Conservation (phyloP, 192 early-diverging fungal genomes). For the Coemansia sp. region DNA sequence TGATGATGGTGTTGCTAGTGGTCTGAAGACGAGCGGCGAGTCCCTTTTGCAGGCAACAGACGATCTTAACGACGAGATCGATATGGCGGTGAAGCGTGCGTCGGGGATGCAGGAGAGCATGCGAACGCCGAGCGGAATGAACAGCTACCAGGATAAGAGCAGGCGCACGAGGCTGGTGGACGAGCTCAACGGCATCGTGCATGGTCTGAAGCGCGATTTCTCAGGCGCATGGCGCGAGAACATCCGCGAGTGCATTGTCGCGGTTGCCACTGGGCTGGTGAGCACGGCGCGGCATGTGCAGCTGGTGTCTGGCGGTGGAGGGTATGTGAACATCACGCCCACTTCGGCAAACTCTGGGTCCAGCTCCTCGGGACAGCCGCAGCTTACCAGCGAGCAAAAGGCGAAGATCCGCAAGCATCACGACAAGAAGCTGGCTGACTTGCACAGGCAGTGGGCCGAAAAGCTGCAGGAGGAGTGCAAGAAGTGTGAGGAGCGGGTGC, state of each 20-base stretch:
- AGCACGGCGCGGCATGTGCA: not conserved
- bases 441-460: not conserved
- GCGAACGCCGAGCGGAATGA: not conserved
- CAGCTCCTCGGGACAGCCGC: slow-evolving; percentile 21
- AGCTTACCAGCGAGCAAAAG: slow-evolving; percentile 31
- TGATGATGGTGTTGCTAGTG: not conserved
- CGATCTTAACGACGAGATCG: slow-evolving; percentile 27
- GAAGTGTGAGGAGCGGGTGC: not conserved
- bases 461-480: slow-evolving; percentile 8
- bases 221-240: slow-evolving; percentile 29
- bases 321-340: not conserved
- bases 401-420: slow-evolving; percentile 24
- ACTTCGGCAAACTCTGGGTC: slow-evolving; percentile 10
- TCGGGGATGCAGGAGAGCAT: slow-evolving; percentile 7
- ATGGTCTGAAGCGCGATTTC: slow-evolving; percentile 20
- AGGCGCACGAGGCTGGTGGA: slow-evolving; percentile 19
- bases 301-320: slow-evolving; percentile 1
- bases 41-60: slow-evolving; percentile 20
- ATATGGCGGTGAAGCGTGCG: slow-evolving; percentile 16
- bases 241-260: slow-evolving; percentile 21
- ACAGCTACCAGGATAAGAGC: slow-evolving; percentile 1
- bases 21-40: slow-evolving; percentile 2
- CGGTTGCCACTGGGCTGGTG: slow-evolving; percentile 6
- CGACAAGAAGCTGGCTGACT: slow-evolving; percentile 2
- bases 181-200: slow-evolving; percentile 20